Base-by-base conservation (phyloP, 1,139 yeast species). In the Debaryomyces coudertii region DNA sequence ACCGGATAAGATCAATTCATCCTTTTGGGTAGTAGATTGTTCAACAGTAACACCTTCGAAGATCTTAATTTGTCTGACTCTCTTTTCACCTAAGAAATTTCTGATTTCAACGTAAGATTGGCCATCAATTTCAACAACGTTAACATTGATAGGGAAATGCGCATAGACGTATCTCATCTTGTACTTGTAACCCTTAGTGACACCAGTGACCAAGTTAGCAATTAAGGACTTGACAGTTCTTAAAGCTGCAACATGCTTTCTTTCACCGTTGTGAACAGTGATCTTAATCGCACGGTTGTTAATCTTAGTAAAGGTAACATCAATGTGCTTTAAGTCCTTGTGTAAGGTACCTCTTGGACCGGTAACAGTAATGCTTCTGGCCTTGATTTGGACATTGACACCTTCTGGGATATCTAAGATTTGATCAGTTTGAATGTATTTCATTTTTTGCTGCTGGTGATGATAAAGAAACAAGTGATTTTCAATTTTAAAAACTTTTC, bases 131-230 rank as follows among this genome's bases (percentile, higher is more conserved):
- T 89, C 86, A 66, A 85, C 71, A 60, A 85, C 73, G 83, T 92
- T 93, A 64, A 93, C 97, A 79, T 95, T 93, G 80, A 95, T 95
- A 75, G 99, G 99, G 96, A 93, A 93, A 89, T 95, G 99, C 86
- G 99, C 99, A 74, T 93, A 95, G 62, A 93, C 99, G 77, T 90
- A 92, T 84, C 98, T 90, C 97, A 93, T 86, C 90, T 93, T 93
- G 95, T 93, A 93, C 80, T 87, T 85, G 96, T 80, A 93, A 77
- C 99, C 98, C 83, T 87, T 87, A 76, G 99, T 93, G 71, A 93
- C 99, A 87, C 99, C 99, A 61, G 89, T 89, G 80, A 93, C 78
- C 85, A 93, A 77, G 90, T 95, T 93, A 71, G 90, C 73, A 67
- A 93, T 82, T 71, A 93, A 81, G 62, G 98, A 89, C 82, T 90